Percentiles rank a stretch among this genome's conserved stretches.
Evolutionary conservation across 257 asterid genomes (phyloP).

Genomic region (Sherardia arvensis): DNA sequence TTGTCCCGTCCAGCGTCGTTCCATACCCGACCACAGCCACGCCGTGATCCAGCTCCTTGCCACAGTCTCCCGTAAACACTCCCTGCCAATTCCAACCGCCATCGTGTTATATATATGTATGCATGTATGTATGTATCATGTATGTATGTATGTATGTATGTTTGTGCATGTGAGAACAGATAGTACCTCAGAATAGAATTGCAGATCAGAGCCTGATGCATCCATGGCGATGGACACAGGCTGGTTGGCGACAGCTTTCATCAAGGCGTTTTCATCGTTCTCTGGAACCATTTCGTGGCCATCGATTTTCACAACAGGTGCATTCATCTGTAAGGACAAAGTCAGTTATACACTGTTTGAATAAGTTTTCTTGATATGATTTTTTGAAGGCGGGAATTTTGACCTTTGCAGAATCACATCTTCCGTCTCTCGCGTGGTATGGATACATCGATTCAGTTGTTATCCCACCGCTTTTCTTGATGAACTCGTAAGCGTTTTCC

Average conservation of each 20-base stretch:
- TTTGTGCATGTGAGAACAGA: too few species aligned
- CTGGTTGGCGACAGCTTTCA: conserved; percentile 84
- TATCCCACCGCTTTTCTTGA: conserved; percentile 62
- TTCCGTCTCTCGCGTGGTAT: conserved; percentile 48
- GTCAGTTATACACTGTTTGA: neutral
- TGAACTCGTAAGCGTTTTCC: conserved; percentile 71
- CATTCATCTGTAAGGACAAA: conserved; percentile 42
- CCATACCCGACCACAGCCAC: conserved; percentile 72
- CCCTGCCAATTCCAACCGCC: conserved; percentile 28
- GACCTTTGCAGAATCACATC: conserved; percentile 62
- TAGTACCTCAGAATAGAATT: conserved; percentile 77
- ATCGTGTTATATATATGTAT: neutral
- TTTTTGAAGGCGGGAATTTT: neutral
- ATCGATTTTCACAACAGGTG: conserved; percentile 66
- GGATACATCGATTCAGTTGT: conserved; percentile 66
- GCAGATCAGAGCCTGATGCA: conserved; percentile 59
- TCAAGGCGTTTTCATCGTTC: conserved; percentile 60
- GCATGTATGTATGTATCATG: too few species aligned
- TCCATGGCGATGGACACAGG: conserved; percentile 83
- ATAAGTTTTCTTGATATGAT: too few species aligned
- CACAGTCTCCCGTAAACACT: conserved; percentile 50
- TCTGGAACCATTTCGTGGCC: conserved; percentile 70
- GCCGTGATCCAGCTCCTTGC: conserved; percentile 72
- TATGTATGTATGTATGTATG: too few species aligned
- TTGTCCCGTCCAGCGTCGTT: conserved; percentile 50